A percentile compares a stretch with the other conserved stretches of the same genome.
Evolutionary conservation across 805 yeast genomes (phyloP).

Genomic region (Yarrowia osloensis): DNA sequence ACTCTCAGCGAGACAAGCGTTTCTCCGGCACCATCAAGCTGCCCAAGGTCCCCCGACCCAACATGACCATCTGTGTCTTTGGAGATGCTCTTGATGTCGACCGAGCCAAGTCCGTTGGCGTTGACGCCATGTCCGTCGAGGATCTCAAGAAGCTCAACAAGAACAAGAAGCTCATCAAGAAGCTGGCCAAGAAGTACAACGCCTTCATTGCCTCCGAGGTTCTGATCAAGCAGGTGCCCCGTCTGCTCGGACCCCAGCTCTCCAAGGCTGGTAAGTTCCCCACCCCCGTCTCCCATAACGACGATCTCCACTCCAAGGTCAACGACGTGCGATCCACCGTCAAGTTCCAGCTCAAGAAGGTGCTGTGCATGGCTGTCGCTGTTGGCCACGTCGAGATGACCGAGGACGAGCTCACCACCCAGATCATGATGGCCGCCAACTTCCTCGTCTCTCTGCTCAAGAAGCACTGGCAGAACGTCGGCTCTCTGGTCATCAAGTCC

Average conservation of each 20-base stretch:
- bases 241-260: constrained; percentile 99
- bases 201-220: constrained; percentile 99
- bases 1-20: constrained; percentile 99
- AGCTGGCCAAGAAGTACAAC: constrained; percentile 99
- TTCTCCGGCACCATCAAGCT: constrained; percentile 99
- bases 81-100: constrained; percentile 99
- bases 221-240: constrained; percentile 99
- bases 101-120: constrained; percentile 99
- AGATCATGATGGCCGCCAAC: constrained; percentile 98
- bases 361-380: constrained; percentile 98
- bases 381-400: constrained; percentile 99
- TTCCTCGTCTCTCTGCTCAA: constrained; percentile 97
- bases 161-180: constrained; percentile 99
- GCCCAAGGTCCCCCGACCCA: constrained; percentile 99
- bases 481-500: constrained; percentile 97
- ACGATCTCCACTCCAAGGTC: constrained; percentile 94
- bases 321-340: constrained; percentile 98
- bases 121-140: constrained; percentile 99
- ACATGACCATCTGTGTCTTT: constrained; percentile 99
- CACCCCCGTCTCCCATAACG: constrained; percentile 99
- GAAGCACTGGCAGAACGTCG: constrained; percentile 99
- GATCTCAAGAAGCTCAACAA: constrained; percentile 99
- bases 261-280: constrained; percentile 99
- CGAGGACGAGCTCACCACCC: constrained; percentile 93
- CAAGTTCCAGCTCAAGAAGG: constrained; percentile 99